A percentile compares a stretch with the other conserved stretches of the same genome.
phyloP scores from a whole-genome alignment of 2,329 filamentous ascomycete genomes.

The Neonectria hederae region DNA sequence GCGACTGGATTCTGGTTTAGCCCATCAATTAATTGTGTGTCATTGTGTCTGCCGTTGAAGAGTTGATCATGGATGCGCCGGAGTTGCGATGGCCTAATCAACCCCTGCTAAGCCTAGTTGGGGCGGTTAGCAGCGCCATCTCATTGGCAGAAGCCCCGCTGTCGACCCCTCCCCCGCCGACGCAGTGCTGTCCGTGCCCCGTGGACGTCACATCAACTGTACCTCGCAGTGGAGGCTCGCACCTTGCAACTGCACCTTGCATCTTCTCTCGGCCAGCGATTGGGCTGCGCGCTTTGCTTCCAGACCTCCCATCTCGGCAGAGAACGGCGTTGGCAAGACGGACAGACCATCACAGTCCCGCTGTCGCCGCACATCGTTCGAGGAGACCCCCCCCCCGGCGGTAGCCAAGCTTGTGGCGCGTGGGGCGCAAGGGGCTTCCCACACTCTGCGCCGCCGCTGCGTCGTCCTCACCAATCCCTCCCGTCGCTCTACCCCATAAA shows the following conservation, averaged over 20 bases:
- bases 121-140: conserved; percentile 10
- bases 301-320: not conserved
- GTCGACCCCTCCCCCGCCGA: not conserved
- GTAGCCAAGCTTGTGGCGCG: not conserved
- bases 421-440: conserved; percentile 8
- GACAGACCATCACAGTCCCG: not conserved
- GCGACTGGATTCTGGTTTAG: too few species aligned
- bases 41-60: not conserved
- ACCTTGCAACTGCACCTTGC: not conserved
- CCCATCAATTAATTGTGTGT: too few species aligned
- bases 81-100: not conserved
- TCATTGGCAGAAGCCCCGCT: not conserved
- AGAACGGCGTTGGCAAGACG: not conserved
- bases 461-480: conserved; percentile 4
- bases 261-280: not conserved
- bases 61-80: not conserved
- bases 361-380: conserved; percentile 7
- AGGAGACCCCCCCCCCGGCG: not conserved
- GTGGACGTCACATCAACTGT: conserved; percentile 11
- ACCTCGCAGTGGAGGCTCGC: not conserved
- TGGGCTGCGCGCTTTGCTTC: not conserved
- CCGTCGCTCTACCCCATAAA: conserved; percentile 15
- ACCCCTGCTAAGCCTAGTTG: not conserved
- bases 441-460: not conserved
- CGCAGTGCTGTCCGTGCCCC: conserved; percentile 6